Evolutionary conservation across 805 yeast genomes (phyloP), one percentile per base, ranked within the genome.

Genomic region (Kregervanrija fluxuum): DNA sequence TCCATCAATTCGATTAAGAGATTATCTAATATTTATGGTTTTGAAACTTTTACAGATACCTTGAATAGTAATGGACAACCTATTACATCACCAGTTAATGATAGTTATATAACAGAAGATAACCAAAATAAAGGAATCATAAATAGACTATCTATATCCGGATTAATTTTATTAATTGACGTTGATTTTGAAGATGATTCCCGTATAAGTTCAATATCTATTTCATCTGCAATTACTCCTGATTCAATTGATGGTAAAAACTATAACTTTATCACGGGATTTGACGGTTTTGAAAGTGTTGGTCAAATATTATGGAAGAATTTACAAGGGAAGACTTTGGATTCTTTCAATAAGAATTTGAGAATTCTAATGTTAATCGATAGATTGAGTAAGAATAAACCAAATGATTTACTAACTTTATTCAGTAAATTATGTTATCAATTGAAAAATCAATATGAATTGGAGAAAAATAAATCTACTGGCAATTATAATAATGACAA

Each of bases 21-120:
- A 16, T 46, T 66, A 11, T 61, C 68, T 11, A 61, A 61, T 38
- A 57, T 62, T n/a, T 65, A 66, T 43, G 70, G 69, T 2, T 66
- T 66, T 45, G 68, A 65, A 38, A 64, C 67, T 6, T 64, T 64
- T 43, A 53, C 56, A 4, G 66, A 62, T 47, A 50, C 50, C 5
- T 59, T 64, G 40, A 42, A 31, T 40, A 37, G 6, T 10, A 36
- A 15, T 9, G 37, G 39, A 15, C 28, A 39, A 2, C 30, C 35
- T 10, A 37, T 37, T 11, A 35, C 38, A 15, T 38, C 38, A 8
- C 33, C 42, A 17, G 46, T 43, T 12, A 43, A 38, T 17, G 46
- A 43, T 33, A 43, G 35, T 13, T 42, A 43, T 43, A 42, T 40
- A 13, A 32, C 39, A n/a, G 33, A 32, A 2, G 15, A 34, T 12